Percentiles rank a stretch among this genome's conserved stretches.
These are phyloP conservation scores for Blastobotrys petasosporus DNA, from an alignment of 1,139 yeast species.

Conservation along the genomic window DNA sequence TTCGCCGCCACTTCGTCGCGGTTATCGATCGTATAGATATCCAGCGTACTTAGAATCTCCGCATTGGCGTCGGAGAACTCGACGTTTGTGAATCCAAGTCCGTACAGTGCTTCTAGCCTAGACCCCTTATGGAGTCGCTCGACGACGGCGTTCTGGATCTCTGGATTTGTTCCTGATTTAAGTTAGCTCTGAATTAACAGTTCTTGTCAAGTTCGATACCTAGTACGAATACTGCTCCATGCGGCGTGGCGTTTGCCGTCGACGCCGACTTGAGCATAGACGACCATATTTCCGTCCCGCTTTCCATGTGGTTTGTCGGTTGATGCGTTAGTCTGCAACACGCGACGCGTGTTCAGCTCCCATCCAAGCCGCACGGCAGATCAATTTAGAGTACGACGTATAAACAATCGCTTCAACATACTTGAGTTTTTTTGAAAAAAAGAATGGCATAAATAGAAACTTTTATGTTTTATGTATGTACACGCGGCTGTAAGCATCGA, in stretches of 20 bases:
- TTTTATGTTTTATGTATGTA: not conserved
- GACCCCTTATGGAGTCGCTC: conserved; percentile 19
- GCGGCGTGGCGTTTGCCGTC: conserved; percentile 15
- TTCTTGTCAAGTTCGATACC: conserved; percentile 13
- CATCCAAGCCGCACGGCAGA: too few relatives aligned
- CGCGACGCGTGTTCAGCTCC: not conserved
- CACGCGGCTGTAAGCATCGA: not conserved
- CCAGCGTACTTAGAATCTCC: conserved; percentile 30
- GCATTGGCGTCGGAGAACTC: conserved; percentile 27
- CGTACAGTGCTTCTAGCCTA: conserved; percentile 27
- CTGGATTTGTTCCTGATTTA: conserved; percentile 17
- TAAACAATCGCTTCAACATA: too few relatives aligned
- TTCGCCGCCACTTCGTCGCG: conserved; percentile 4
- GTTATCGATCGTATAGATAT: conserved; percentile 30
- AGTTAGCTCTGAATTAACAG: not conserved
- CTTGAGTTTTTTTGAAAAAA: too few relatives aligned
- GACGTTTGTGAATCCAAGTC: conserved; percentile 35
- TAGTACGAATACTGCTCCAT: conserved; percentile 19
- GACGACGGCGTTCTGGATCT: conserved; percentile 17
- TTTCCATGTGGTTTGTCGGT: not conserved
- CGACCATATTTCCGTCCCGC: conserved; percentile 20
- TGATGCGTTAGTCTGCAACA: not conserved
- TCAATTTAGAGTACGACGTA: too few relatives aligned
- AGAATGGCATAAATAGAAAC: too few relatives aligned
- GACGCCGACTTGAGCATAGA: conserved; percentile 23